Evolutionary conservation across 148 eudicot genomes (phyloP).

Genomic region (Fagopyrum esculentum): DNA sequence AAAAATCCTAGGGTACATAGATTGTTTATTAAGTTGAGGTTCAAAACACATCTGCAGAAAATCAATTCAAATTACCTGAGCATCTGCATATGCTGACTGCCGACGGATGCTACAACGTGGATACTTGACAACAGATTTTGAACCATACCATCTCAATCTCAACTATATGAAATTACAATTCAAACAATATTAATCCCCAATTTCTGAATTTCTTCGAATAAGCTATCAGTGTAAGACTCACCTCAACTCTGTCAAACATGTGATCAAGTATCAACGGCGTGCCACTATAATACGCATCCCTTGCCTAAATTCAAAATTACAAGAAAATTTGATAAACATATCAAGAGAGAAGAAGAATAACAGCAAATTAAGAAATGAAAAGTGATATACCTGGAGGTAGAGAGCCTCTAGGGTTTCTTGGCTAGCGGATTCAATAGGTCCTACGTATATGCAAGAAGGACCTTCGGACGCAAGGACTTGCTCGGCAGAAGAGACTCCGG

Average conservation of each 20-base stretch:
- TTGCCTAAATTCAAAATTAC: slow-evolving; percentile 38
- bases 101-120: slow-evolving; percentile 88
- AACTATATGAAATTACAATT: slow-evolving; percentile 33
- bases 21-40: background rate
- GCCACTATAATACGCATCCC: slow-evolving; percentile 85
- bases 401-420: slow-evolving; percentile 95
- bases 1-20: background rate
- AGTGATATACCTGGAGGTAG: slow-evolving; percentile 54
- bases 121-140: slow-evolving; percentile 81
- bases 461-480: slow-evolving; percentile 35
- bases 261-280: slow-evolving; percentile 86
- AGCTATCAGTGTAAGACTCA: slow-evolving; percentile 12
- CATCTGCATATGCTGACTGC: slow-evolving; percentile 85
- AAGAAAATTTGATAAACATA: background rate
- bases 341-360: background rate
- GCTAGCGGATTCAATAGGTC: slow-evolving; percentile 74
- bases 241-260: slow-evolving; percentile 97
- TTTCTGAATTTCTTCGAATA: background rate
- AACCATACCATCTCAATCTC: slow-evolving; percentile 81
- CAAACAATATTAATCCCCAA: background rate
- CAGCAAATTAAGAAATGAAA: background rate
- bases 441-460: slow-evolving; percentile 82
- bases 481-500: slow-evolving; percentile 17
- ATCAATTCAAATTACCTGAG: slow-evolving; percentile 52
- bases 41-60: background rate